Evolutionary conservation across 495 filamentous ascomycete genomes (phyloP).

Genomic region (Penicillium canariense): DNA sequence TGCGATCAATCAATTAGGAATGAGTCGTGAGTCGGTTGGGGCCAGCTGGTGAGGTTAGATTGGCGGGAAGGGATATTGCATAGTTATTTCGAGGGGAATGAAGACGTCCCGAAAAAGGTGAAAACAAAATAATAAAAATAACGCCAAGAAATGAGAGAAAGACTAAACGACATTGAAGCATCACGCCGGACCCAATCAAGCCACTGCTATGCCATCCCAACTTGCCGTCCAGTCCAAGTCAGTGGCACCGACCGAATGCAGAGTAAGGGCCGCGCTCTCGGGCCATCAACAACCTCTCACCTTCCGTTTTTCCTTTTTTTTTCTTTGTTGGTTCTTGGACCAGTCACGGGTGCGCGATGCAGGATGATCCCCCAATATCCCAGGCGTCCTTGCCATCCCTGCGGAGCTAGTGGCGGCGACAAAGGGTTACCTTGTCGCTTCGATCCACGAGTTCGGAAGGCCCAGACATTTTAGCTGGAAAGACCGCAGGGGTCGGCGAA

Average conservation of each 20-base stretch:
- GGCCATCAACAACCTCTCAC: not conserved
- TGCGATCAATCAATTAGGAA: too few relatives aligned
- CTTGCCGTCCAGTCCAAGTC: not conserved
- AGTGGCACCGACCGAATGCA: not conserved
- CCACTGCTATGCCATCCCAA: not conserved
- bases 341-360: not conserved
- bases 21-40: too few relatives aligned
- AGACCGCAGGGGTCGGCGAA: not conserved
- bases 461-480: not conserved
- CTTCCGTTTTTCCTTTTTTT: not conserved
- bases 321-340: not conserved
- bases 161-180: not conserved
- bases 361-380: not conserved
- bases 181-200: not conserved
- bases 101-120: too few relatives aligned
- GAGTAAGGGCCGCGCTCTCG: not conserved
- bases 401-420: not conserved
- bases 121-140: not conserved
- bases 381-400: not conserved
- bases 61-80: too few relatives aligned
- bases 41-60: too few relatives aligned
- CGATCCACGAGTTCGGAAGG: not conserved
- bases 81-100: too few relatives aligned
- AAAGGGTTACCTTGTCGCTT: not conserved
- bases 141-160: not conserved